These are phyloP conservation scores for Cymbidium sinense DNA, from an alignment of 106 monocot species.

Conservation along the genomic window DNA sequence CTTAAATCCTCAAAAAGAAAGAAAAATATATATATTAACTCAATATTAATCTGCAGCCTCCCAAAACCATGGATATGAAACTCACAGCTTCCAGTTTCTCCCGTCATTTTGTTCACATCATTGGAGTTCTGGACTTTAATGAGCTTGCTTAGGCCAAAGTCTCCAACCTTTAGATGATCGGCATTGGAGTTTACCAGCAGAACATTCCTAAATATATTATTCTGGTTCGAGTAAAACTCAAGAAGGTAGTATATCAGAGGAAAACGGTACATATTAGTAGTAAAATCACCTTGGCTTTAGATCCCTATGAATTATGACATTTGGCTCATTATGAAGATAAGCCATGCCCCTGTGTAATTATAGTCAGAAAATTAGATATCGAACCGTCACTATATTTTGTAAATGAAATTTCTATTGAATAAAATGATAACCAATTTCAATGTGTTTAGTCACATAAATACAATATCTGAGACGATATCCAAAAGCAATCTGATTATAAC, in stretches of 20 bases:
- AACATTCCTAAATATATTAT: constrained; percentile 64
- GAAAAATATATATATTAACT: constrained; percentile 2
- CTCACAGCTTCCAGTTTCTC: constrained; percentile 99
- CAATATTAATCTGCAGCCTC: neutral
- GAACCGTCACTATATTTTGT: no score
- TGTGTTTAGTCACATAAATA: no score
- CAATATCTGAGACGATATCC: no score
- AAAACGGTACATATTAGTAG: neutral
- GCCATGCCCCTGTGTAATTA: constrained; percentile 71
- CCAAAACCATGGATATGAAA: constrained; percentile 11
- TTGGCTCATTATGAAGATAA: constrained; percentile 97
- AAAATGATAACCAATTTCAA: no score
- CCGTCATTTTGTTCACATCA: constrained; percentile 96
- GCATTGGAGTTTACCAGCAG: constrained; percentile 94
- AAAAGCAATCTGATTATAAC: no score
- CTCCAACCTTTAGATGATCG: constrained; percentile 95
- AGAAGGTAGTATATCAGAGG: neutral
- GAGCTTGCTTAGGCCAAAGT: constrained; percentile 94
- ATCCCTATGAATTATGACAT: constrained; percentile 95
- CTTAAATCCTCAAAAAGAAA: constrained; percentile 25
- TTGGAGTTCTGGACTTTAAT: constrained; percentile 82
- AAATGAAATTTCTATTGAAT: no score
- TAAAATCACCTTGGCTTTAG: constrained; percentile 78
- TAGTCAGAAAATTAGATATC: neutral
- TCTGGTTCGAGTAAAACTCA: constrained; percentile 12